phyloP scores from a whole-genome alignment of 2,329 filamentous ascomycete species.

The Ramichloridium luteum region DNA sequence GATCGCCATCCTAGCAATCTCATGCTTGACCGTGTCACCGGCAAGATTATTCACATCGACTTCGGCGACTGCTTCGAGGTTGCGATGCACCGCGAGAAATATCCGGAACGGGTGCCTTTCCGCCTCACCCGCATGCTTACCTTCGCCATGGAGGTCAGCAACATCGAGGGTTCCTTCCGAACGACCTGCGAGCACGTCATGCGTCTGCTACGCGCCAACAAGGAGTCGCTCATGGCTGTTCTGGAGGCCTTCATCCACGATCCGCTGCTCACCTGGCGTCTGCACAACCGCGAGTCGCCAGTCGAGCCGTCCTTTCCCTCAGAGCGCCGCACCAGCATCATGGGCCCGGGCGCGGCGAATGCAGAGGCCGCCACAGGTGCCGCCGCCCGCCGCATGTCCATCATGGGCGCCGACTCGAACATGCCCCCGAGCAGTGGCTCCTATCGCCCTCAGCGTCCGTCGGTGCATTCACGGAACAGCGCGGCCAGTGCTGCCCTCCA shows the following conservation, averaged over 20 bases:
- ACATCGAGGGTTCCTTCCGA: constrained; percentile 96
- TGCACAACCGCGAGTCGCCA: constrained; percentile 52
- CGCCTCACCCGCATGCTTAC: constrained; percentile 96
- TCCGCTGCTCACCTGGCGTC: constrained; percentile 93
- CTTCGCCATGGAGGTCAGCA: constrained; percentile 99
- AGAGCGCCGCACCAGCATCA: constrained; percentile 48
- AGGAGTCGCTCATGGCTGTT: constrained; percentile 96
- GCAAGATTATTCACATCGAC: constrained; percentile 97
- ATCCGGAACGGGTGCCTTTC: constrained; percentile 95
- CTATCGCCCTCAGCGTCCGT: constrained; percentile 16
- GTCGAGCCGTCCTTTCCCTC: constrained; percentile 47
- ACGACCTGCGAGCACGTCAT: constrained; percentile 98
- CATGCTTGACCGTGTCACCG: constrained; percentile 90
- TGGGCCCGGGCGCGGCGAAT: constrained; percentile 31
- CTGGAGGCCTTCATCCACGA: constrained; percentile 99
- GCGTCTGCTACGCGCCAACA: constrained; percentile 90
- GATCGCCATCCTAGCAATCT: constrained; percentile 96
- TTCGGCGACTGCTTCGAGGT: constrained; percentile 99
- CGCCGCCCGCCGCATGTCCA: constrained; percentile 18
- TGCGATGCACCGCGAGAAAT: constrained; percentile 98
- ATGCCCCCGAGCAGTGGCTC: constrained; percentile 7
- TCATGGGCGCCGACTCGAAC: constrained; percentile 22
- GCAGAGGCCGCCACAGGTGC: constrained; percentile 9
- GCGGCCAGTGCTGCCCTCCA: constrained; percentile 9
- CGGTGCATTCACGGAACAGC: constrained; percentile 11